phyloP scores from a whole-genome alignment of 2,329 filamentous ascomycete genomes.

The Microcyclosporella mali region DNA sequence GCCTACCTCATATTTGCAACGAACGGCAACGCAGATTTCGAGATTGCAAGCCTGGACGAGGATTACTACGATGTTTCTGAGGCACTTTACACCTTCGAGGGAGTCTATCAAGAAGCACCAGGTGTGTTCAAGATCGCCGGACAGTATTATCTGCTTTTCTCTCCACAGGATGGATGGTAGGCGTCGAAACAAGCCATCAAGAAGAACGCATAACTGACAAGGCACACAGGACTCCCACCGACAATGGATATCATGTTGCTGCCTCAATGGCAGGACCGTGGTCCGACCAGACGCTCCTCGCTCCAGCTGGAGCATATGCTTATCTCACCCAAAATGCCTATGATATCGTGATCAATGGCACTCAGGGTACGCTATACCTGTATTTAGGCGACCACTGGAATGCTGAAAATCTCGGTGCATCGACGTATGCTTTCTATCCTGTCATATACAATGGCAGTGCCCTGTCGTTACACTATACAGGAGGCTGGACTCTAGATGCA shows the following conservation, averaged over 20 bases:
- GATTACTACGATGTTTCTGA: constrained; percentile 23
- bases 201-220: background rate
- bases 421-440: constrained; percentile 24
- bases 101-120: constrained; percentile 47
- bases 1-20: constrained; percentile 53
- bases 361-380: constrained; percentile 36
- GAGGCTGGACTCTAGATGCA: constrained; percentile 23
- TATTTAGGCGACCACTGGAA: constrained; percentile 66
- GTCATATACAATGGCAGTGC: constrained; percentile 17
- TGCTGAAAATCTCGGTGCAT: constrained; percentile 45
- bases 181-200: constrained; percentile 21
- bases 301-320: constrained; percentile 51
- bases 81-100: constrained; percentile 19
- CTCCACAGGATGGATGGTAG: constrained; percentile 39
- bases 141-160: constrained; percentile 61
- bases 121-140: constrained; percentile 56
- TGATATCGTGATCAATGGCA: constrained; percentile 45
- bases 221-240: constrained; percentile 42
- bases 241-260: constrained; percentile 58
- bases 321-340: constrained; percentile 57
- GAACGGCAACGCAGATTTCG: constrained; percentile 28
- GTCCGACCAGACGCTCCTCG: constrained; percentile 56
- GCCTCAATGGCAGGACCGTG: constrained; percentile 54
- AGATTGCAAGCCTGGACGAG: constrained; percentile 21
- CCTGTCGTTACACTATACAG: constrained; percentile 19